These are phyloP conservation scores for Linderniella brevidens DNA, from an alignment of 257 asterid genomes.

Conservation along the genomic window DNA sequence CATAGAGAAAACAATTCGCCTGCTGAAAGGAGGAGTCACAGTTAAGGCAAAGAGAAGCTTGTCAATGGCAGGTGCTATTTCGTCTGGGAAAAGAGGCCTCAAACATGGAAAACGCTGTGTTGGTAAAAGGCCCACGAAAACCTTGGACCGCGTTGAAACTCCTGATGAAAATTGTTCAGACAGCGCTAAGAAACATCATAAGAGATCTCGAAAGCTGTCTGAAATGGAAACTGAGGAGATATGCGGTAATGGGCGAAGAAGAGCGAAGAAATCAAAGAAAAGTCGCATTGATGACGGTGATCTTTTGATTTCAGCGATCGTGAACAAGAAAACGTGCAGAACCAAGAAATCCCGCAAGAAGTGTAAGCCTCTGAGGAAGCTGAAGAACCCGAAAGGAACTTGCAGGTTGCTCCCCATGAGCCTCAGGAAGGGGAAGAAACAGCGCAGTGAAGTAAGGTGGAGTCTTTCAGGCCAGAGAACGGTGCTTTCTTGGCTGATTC, in stretches of 20 bases:
- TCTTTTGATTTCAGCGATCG: conserved; percentile 67
- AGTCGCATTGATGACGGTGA: conserved; percentile 47
- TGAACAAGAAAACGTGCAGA: conserved; percentile 35
- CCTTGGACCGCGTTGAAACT: conserved; percentile 24
- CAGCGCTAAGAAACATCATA: conserved; percentile 25
- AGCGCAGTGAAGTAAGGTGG: conserved; percentile 60
- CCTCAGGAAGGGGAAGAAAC: conserved; percentile 56
- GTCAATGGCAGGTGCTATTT: conserved; percentile 24
- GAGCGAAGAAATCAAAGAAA: conserved; percentile 33
- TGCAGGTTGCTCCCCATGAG: conserved; percentile 72
- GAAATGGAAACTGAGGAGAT: conserved; percentile 27
- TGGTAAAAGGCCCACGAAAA: conserved; percentile 16
- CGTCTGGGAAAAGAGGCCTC: conserved; percentile 33
- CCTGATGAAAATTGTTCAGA: conserved; percentile 21
- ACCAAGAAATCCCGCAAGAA: conserved; percentile 33
- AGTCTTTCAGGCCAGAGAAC: conserved; percentile 49
- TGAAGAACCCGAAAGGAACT: conserved; percentile 56
- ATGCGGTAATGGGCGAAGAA: conserved; percentile 10
- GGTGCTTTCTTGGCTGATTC: conserved; percentile 79
- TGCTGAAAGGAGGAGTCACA: conserved; percentile 59
- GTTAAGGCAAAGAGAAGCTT: conserved; percentile 56
- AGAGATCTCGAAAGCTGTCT: conserved; percentile 53
- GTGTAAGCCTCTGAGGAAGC: conserved; percentile 38
- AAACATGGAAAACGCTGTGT: conserved; percentile 20
- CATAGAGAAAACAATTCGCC: conserved; percentile 65